These are phyloP conservation scores for Scutellaria baicalensis DNA, from an alignment of 257 asterid species.

Conservation along the genomic window DNA sequence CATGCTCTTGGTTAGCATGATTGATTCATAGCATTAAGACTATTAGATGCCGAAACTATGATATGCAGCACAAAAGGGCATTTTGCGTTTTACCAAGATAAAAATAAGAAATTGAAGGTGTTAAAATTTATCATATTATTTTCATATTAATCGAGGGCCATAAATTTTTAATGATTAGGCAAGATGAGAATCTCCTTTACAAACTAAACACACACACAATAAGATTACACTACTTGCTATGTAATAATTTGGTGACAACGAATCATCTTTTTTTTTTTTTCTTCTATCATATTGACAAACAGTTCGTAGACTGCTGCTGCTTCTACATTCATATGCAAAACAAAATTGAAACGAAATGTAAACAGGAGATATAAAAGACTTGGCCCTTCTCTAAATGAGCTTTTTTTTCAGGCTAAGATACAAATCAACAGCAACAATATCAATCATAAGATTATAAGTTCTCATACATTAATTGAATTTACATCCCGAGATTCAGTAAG, in stretches of 20 bases:
- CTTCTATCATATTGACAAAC: background rate
- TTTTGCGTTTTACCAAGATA: background rate
- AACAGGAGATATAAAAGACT: background rate
- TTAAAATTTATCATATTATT: background rate
- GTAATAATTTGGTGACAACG: background rate
- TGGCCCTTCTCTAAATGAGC: background rate
- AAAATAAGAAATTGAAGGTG: background rate
- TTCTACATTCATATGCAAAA: background rate
- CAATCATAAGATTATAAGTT: conserved; percentile 3
- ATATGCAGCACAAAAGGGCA: background rate
- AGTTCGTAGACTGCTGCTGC: background rate
- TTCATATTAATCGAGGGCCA: background rate
- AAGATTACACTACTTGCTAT: background rate
- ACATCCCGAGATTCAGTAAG: background rate
- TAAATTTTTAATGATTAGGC: background rate
- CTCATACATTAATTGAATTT: background rate
- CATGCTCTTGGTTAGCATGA: background rate
- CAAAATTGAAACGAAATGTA: background rate
- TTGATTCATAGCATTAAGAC: background rate
- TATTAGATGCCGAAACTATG: background rate
- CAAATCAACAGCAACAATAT: conserved; percentile 1
- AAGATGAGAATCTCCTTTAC: background rate
- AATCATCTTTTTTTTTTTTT: background rate
- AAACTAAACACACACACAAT: background rate
- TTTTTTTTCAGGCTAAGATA: background rate